A percentile compares a stretch with the other conserved stretches of the same genome.
Evolutionary conservation across 2,329 filamentous ascomycete genomes (phyloP).

Genomic region (Fusarium nisikadoi): DNA sequence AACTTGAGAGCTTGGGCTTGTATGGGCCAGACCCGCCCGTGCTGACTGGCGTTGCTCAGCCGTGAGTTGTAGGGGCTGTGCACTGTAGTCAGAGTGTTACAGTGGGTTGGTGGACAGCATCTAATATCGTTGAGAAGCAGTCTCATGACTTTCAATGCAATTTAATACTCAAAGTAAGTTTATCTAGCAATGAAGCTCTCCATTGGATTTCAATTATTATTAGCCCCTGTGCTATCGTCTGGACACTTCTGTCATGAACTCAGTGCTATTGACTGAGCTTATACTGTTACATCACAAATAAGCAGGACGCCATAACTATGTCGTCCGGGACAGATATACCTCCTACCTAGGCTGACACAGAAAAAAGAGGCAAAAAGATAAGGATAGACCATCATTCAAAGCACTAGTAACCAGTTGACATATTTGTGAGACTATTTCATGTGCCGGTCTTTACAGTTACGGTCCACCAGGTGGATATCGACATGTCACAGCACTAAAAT

Average conservation of each 20-base stretch:
- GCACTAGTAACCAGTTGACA: background rate
- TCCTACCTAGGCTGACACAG: no score
- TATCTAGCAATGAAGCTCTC: accelerated
- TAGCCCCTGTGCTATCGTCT: no score
- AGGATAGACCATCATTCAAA: no score
- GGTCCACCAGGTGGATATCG: background rate
- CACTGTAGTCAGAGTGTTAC: conserved; percentile 18
- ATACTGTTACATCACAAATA: background rate
- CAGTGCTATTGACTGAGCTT: background rate
- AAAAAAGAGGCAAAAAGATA: no score
- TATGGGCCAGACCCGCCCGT: conserved; percentile 29
- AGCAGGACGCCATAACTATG: background rate
- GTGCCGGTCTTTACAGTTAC: background rate
- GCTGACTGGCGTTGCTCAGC: conserved; percentile 26
- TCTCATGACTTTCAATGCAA: no score
- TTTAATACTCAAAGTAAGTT: background rate
- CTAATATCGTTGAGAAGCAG: background rate
- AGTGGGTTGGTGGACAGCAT: background rate
- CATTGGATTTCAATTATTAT: background rate
- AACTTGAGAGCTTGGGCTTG: conserved; percentile 21
- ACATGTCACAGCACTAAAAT: accelerated
- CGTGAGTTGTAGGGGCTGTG: conserved; percentile 28
- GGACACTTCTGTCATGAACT: background rate
- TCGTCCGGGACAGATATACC: no score
- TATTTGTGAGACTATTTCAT: background rate